A percentile compares a stretch with the other conserved stretches of the same genome.
Conservation (phyloP, 73 alveolate genomes). For the Loxodes magnus region DNA sequence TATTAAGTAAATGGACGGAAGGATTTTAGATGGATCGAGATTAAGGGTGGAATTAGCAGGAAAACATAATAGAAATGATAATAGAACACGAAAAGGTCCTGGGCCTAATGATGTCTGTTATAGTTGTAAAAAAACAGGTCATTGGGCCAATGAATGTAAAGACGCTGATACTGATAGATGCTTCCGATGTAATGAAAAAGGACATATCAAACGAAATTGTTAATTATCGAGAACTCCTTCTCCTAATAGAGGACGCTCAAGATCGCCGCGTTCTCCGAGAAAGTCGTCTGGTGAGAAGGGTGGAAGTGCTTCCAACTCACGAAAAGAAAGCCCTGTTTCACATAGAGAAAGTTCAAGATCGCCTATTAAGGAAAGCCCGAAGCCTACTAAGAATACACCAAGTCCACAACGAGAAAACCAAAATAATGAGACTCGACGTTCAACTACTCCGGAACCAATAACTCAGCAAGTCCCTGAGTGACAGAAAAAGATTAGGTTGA, state of each 20-base stretch:
- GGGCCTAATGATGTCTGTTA: conserved; percentile 46
- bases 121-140: conserved; percentile 65
- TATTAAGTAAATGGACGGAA: conserved; percentile 30
- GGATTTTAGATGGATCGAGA: conserved; percentile 23
- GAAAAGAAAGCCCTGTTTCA: too few species aligned
- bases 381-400: too few species aligned
- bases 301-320: too few species aligned
- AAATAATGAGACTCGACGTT: too few species aligned
- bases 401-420: too few species aligned
- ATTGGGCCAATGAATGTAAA: conserved; percentile 82
- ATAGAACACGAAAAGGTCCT: too few species aligned
- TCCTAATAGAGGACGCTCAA: too few species aligned
- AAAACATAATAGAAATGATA: not conserved
- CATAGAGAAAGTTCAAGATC: too few species aligned
- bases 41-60: conserved; percentile 30
- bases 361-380: too few species aligned
- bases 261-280: not conserved
- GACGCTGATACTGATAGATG: conserved; percentile 30
- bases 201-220: conserved; percentile 31
- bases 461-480: too few species aligned
- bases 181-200: conserved; percentile 23
- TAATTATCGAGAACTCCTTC: conserved; percentile 19
- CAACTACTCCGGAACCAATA: too few species aligned
- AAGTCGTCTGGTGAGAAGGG: not conserved
- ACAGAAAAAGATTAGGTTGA: too few species aligned